Percentiles rank a stretch among this genome's conserved stretches.
Evolutionary conservation across 164 flowering plant species (phyloP).

Genomic region (Stephania yunnanensis): DNA sequence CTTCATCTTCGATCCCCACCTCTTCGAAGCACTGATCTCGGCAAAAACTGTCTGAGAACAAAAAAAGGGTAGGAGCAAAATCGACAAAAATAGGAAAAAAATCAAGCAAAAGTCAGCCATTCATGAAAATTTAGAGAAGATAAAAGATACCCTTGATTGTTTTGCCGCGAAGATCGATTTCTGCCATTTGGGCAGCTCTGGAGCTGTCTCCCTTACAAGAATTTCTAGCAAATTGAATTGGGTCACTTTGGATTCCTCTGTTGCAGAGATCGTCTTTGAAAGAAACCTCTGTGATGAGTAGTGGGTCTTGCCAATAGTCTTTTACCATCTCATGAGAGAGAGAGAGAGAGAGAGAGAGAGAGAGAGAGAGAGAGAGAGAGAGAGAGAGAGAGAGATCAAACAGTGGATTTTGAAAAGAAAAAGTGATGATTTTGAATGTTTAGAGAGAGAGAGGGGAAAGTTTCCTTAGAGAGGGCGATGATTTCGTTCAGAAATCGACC

Average conservation of each 20-base stretch:
- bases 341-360: not conserved
- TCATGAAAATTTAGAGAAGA: constrained; percentile 18
- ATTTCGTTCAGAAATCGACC: not conserved
- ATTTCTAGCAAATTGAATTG: constrained; percentile 15
- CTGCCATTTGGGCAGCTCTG: constrained; percentile 21
- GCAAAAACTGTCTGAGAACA: not conserved
- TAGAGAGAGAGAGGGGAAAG: not conserved
- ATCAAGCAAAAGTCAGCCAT: not conserved
- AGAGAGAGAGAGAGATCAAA: not conserved
- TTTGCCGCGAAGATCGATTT: constrained; percentile 4
- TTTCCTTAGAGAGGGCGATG: not conserved
- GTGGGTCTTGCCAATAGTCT: constrained; percentile 58
- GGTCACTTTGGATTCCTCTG: not conserved
- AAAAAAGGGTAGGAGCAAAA: constrained; percentile 2
- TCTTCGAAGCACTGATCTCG: not conserved
- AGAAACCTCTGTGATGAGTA: constrained; percentile 59
- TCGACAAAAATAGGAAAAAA: constrained; percentile 1
- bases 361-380: not conserved
- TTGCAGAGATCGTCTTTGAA: constrained; percentile 20
- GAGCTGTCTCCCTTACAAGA: constrained; percentile 16
- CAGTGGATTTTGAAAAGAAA: not conserved
- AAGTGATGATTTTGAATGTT: not conserved
- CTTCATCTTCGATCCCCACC: not conserved
- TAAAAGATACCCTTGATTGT: not conserved
- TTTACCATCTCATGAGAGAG: constrained; percentile 26